These are phyloP conservation scores for Paecilomyces sp. DNA, from an alignment of 2,329 filamentous ascomycete species.

Conservation along the genomic window DNA sequence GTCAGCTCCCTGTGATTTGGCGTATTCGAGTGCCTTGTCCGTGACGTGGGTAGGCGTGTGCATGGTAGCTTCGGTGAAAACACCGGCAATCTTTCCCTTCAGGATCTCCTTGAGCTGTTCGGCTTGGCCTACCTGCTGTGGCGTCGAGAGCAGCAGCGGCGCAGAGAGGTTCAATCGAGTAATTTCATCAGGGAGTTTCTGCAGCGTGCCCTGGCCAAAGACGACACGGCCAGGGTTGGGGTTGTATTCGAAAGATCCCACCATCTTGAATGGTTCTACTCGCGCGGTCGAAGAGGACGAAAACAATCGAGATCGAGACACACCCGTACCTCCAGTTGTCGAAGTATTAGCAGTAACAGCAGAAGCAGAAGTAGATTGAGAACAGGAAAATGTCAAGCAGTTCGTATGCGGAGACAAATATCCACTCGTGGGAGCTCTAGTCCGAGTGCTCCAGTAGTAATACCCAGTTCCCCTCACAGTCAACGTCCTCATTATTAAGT, in stretches of 20 bases:
- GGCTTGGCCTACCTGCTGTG: constrained; percentile 43
- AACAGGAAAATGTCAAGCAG: neutral
- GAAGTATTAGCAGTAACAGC: neutral
- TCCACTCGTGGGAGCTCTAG: neutral
- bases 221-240: constrained; percentile 48
- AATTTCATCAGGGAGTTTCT: constrained; percentile 39
- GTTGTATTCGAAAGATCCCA: constrained; percentile 53
- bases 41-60: constrained; percentile 55
- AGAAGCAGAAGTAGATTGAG: neutral
- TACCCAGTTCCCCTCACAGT: neutral
- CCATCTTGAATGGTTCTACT: constrained; percentile 14
- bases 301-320: neutral
- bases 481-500: neutral
- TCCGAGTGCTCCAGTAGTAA: neutral
- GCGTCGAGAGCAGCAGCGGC: constrained; percentile 52
- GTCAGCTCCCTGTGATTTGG: constrained; percentile 42
- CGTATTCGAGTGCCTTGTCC: constrained; percentile 47
- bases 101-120: constrained; percentile 40
- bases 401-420: neutral
- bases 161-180: constrained; percentile 40
- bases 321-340: neutral
- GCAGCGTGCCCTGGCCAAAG: constrained; percentile 50
- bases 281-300: neutral
- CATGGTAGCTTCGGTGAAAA: constrained; percentile 54
- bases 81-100: constrained; percentile 40